Conservation (phyloP, 768 basidiomycete genomes). For the Amanita thiersii region DNA sequence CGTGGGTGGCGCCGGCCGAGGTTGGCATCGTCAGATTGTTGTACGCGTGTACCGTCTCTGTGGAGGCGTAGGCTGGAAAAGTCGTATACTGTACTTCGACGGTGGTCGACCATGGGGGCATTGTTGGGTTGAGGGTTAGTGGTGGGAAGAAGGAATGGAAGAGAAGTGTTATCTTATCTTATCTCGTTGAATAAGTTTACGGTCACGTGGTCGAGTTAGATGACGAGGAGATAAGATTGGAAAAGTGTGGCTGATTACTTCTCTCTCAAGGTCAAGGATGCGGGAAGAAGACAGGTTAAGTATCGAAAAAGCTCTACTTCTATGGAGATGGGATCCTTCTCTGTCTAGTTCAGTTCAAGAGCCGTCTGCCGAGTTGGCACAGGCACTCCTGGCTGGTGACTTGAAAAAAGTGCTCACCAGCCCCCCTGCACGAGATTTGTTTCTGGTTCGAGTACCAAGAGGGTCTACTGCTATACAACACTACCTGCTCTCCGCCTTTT, state of each 20-base stretch:
- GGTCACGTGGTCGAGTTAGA: neutral
- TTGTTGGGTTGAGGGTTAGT: neutral
- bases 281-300: conserved; percentile 18
- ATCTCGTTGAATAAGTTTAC: neutral
- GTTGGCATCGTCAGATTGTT: conserved; percentile 27
- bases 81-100: conserved; percentile 56
- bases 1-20: neutral
- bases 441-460: conserved; percentile 18
- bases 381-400: conserved; percentile 50
- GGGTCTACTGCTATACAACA: conserved; percentile 19
- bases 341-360: conserved; percentile 15
- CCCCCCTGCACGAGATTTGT: conserved; percentile 30
- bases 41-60: conserved; percentile 54
- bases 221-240: neutral
- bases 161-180: conserved; percentile 3
- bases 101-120: conserved; percentile 16
- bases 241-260: neutral
- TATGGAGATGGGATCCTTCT: conserved; percentile 32
- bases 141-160: neutral
- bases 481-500: conserved; percentile 30
- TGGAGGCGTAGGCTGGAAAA: conserved; percentile 57
- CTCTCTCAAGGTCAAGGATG: neutral
- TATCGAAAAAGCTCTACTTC: conserved; percentile 52
- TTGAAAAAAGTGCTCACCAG: conserved; percentile 48
- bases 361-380: conserved; percentile 30